These are phyloP conservation scores for Silene coronaria DNA, from an alignment of 179 eudicot genomes.

Conservation along the genomic window DNA sequence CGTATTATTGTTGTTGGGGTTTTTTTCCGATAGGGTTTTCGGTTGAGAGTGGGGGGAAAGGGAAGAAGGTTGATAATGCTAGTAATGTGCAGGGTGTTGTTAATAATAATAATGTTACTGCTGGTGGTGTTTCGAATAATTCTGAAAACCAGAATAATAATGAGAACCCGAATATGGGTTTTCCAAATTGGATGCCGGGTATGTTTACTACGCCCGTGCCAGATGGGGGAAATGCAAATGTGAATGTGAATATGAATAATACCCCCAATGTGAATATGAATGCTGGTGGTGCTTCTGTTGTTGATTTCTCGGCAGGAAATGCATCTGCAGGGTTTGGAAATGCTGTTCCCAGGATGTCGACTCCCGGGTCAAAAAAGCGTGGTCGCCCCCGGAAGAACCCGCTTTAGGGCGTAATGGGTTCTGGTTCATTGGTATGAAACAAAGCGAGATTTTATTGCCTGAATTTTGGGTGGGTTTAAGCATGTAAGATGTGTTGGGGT, in stretches of 20 bases:
- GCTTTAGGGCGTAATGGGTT: constrained; percentile 11
- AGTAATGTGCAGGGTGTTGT: background rate
- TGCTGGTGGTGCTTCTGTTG: constrained; percentile 18
- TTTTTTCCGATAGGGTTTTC: constrained; percentile 68
- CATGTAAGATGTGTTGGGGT: no score
- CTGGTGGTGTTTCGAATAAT: background rate
- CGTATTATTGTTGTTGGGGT: constrained; percentile 82
- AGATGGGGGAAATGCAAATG: constrained; percentile 14
- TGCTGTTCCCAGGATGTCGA: constrained; percentile 4
- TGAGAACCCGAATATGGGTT: constrained; percentile 24
- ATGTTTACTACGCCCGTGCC: constrained; percentile 26
- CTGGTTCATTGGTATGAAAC: background rate
- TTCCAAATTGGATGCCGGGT: constrained; percentile 60
- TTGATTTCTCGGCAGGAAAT: constrained; percentile 22
- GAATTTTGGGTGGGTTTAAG: background rate
- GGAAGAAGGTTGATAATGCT: background rate
- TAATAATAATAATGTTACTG: background rate
- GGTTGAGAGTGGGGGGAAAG: background rate
- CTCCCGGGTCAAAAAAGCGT: constrained; percentile 37
- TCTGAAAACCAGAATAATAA: background rate
- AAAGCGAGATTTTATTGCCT: background rate
- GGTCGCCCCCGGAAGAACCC: constrained; percentile 64
- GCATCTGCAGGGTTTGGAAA: constrained; percentile 17
- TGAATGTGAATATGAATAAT: constrained; percentile 15
- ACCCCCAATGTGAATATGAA: constrained; percentile 15